phyloP scores from a whole-genome alignment of 768 basidiomycete genomes.

The Tephrocybe rancida region DNA sequence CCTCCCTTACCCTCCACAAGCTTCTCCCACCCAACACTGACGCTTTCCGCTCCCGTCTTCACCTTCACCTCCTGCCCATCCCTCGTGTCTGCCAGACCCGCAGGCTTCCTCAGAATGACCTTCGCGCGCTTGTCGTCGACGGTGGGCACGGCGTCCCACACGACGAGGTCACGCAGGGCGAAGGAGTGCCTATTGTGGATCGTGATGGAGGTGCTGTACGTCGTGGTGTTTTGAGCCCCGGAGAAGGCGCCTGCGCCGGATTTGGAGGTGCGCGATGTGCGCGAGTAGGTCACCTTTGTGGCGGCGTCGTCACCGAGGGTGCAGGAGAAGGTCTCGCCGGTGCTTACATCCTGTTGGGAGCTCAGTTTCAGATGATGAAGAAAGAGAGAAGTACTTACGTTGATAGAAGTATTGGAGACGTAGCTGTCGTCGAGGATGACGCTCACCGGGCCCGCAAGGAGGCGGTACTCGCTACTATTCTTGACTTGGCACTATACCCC shows the following conservation, averaged over 20 bases:
- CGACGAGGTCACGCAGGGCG: constrained; percentile 42
- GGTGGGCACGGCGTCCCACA: constrained; percentile 49
- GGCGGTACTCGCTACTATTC: constrained; percentile 58
- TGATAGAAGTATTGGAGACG: constrained; percentile 54
- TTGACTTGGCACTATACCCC: constrained; percentile 48
- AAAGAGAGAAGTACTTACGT: constrained; percentile 27
- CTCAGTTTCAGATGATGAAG: not conserved
- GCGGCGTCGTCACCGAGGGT: constrained; percentile 52
- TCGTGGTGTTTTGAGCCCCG: constrained; percentile 44
- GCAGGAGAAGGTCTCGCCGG: constrained; percentile 54
- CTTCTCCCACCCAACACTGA: constrained; percentile 37
- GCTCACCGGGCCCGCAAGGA: constrained; percentile 55
- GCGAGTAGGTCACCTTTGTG: constrained; percentile 46
- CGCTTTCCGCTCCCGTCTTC: constrained; percentile 29
- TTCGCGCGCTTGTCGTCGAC: constrained; percentile 41
- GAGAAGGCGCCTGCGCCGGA: constrained; percentile 42
- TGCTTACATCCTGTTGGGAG: constrained; percentile 42
- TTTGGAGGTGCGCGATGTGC: constrained; percentile 36
- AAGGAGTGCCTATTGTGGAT: constrained; percentile 53
- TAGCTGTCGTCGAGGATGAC: constrained; percentile 61
- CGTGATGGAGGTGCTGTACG: constrained; percentile 45
- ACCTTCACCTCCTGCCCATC: constrained; percentile 38
- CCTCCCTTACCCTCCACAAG: no score
- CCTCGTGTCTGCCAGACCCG: constrained; percentile 45
- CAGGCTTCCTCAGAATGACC: constrained; percentile 49